phyloP scores from a whole-genome alignment of 2,329 filamentous ascomycete species.

The Graphilbum sp. region DNA sequence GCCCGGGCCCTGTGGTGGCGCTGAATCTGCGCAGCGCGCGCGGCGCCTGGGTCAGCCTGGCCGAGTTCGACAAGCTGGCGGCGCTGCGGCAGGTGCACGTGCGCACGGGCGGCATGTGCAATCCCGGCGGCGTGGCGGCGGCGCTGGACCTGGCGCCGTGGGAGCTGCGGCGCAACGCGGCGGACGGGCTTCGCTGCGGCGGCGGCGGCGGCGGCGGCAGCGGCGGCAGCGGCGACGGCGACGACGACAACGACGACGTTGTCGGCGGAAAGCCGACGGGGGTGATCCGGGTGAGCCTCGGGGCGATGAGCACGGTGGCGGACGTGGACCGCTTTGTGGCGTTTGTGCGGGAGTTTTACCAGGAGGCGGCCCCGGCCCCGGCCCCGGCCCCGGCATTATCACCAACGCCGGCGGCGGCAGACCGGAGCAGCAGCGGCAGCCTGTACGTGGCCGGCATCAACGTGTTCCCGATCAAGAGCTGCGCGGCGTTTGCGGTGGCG shows the following conservation, averaged over 20 bases:
- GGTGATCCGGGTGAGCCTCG: conserved; percentile 69
- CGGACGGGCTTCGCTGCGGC: conserved; percentile 70
- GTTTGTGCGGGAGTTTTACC: conserved; percentile 60
- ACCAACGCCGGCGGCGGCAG: conserved; percentile 3
- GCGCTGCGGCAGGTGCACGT: conserved; percentile 65
- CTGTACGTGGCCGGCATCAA: conserved; percentile 28
- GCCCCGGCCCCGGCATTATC: too few relatives aligned
- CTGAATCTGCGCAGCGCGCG: conserved; percentile 62
- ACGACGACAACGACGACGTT: conserved; percentile 61
- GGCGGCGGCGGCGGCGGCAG: too few relatives aligned
- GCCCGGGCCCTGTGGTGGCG: conserved; percentile 56
- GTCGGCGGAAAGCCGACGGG: conserved; percentile 77
- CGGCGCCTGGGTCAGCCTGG: conserved; percentile 62
- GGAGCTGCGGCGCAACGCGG: conserved; percentile 77
- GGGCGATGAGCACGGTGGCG: conserved; percentile 67
- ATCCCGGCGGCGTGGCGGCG: conserved; percentile 69
- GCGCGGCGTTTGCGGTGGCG: conserved; percentile 61
- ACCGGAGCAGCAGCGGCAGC: background rate
- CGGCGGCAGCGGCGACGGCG: too few relatives aligned
- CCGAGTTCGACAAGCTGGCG: conserved; percentile 78
- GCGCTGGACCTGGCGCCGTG: conserved; percentile 58
- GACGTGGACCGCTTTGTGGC: conserved; percentile 59
- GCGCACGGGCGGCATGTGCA: conserved; percentile 79
- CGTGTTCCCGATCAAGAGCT: conserved; percentile 91
- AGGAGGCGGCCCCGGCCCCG: too few relatives aligned